phyloP scores from a whole-genome alignment of 345 rosid species.

The Corymbia maculata region DNA sequence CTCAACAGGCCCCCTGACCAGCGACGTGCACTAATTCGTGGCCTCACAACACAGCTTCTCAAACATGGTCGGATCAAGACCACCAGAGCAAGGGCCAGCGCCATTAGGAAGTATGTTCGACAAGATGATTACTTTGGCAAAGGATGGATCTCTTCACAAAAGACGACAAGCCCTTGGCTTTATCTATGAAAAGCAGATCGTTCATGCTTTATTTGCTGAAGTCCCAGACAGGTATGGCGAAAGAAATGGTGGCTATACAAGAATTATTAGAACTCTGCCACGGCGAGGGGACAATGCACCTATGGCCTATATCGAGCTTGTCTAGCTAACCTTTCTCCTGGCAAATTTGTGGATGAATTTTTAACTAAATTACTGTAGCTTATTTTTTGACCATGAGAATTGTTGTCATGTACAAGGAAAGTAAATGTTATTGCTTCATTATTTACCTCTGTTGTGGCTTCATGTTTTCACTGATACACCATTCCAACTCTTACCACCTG shows the following conservation, averaged over 20 bases:
- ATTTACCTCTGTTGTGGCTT: neutral
- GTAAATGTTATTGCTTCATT: neutral
- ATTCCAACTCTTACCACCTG: neutral
- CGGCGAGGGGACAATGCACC: conserved; percentile 98
- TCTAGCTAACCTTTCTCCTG: conserved; percentile 18
- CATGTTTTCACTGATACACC: neutral
- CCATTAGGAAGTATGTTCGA: conserved; percentile 82
- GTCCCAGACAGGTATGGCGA: conserved; percentile 84
- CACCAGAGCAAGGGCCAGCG: conserved; percentile 83
- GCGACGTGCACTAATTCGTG: conserved; percentile 70
- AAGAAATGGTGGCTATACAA: conserved; percentile 86
- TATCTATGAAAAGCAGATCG: conserved; percentile 89
- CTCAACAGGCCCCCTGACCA: conserved; percentile 94
- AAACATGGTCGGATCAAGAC: conserved; percentile 88
- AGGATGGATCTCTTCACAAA: conserved; percentile 84
- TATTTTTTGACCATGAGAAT: neutral
- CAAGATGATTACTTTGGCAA: conserved; percentile 87
- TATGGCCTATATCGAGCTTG: conserved; percentile 94
- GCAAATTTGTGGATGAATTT: neutral
- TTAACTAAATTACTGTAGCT: neutral
- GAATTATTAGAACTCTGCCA: conserved; percentile 87
- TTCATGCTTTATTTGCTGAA: conserved; percentile 81
- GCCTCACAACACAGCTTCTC: conserved; percentile 89
- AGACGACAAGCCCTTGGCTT: conserved; percentile 84
- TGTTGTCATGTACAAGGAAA: neutral